Evolutionary conservation across 2,329 filamentous ascomycete genomes (phyloP).

Genomic region (Ilyonectria mors-panacis): DNA sequence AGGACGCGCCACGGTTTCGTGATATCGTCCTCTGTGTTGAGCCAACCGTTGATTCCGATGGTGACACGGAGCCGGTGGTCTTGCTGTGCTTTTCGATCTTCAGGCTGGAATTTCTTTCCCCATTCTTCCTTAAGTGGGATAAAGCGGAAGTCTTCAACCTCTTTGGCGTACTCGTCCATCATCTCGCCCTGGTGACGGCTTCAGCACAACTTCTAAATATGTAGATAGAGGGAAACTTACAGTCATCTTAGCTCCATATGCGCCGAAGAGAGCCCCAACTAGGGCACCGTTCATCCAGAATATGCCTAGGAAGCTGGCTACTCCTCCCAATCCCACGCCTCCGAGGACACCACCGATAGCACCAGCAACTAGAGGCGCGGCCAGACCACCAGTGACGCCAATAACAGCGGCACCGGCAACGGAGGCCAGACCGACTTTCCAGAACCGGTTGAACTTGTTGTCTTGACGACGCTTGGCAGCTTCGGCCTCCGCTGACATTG

Average conservation of each 20-base stretch:
- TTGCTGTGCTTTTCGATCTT: conserved; percentile 44
- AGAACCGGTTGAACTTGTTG: conserved; percentile 79
- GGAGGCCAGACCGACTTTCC: conserved; percentile 92
- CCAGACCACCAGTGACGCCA: conserved; percentile 92
- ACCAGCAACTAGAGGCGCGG: conserved; percentile 88
- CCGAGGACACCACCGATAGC: conserved; percentile 89
- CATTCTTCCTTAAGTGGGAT: conserved; percentile 75
- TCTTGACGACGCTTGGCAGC: conserved; percentile 80
- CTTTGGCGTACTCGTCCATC: conserved; percentile 89
- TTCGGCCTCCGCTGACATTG: conserved; percentile 83
- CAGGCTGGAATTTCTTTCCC: conserved; percentile 48
- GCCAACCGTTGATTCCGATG: conserved; percentile 90
- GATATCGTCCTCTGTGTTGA: conserved; percentile 81
- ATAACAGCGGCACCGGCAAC: conserved; percentile 91
- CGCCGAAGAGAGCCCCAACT: conserved; percentile 90
- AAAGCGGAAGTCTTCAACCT: conserved; percentile 87
- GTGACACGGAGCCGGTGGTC: conserved; percentile 79
- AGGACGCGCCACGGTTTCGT: conserved; percentile 85
- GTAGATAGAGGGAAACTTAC: conserved; percentile 46
- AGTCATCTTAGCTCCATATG: conserved; percentile 85
- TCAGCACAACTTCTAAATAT: conserved; percentile 27
- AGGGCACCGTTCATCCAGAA: conserved; percentile 89
- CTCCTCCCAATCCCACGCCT: conserved; percentile 85
- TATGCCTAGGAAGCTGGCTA: conserved; percentile 88
- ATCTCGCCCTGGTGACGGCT: conserved; percentile 73